Conservation (phyloP, 805 yeast species). For the Saccharomycopsis sp. region DNA sequence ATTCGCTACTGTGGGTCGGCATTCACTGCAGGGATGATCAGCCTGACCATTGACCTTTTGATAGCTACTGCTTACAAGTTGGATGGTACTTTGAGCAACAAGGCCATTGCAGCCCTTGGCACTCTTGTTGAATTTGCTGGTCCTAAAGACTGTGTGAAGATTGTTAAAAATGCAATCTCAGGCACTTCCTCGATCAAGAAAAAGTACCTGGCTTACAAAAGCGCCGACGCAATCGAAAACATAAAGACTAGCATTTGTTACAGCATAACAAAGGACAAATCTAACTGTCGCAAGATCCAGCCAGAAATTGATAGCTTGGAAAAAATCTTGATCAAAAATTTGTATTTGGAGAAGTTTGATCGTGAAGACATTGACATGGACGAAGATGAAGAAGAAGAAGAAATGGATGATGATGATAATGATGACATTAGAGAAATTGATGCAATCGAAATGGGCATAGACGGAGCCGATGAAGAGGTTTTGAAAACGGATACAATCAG, state of each 20-base stretch:
- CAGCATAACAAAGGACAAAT: too few relatives aligned
- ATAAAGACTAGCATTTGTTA: too few relatives aligned
- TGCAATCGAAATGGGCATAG: constrained; percentile 8
- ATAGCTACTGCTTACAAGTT: constrained; percentile 12
- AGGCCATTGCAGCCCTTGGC: constrained; percentile 11
- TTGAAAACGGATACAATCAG: constrained; percentile 12
- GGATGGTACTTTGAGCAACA: constrained; percentile 14
- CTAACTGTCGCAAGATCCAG: too few relatives aligned
- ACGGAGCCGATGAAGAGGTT: neutral
- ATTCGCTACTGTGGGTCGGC: constrained; percentile 10
- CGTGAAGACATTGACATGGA: constrained; percentile 1
- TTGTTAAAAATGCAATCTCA: too few relatives aligned
- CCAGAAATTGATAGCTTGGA: too few relatives aligned
- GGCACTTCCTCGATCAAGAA: too few relatives aligned
- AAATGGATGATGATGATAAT: constrained; percentile 4
- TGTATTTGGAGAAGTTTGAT: constrained; percentile 11
- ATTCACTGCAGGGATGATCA: neutral
- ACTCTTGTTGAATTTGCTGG: too few relatives aligned
- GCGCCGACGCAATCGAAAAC: too few relatives aligned
- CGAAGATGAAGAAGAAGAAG: constrained; percentile 4
- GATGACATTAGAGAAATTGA: constrained; percentile 11
- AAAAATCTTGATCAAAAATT: constrained; percentile 11
- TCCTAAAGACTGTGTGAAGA: too few relatives aligned
- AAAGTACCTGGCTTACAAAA: too few relatives aligned
- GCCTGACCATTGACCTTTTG: constrained; percentile 3